Evolutionary conservation across 2,329 filamentous ascomycete genomes (phyloP), one percentile per base, ranked within the genome.

Genomic region (Microdochium bolleyi): DNA sequence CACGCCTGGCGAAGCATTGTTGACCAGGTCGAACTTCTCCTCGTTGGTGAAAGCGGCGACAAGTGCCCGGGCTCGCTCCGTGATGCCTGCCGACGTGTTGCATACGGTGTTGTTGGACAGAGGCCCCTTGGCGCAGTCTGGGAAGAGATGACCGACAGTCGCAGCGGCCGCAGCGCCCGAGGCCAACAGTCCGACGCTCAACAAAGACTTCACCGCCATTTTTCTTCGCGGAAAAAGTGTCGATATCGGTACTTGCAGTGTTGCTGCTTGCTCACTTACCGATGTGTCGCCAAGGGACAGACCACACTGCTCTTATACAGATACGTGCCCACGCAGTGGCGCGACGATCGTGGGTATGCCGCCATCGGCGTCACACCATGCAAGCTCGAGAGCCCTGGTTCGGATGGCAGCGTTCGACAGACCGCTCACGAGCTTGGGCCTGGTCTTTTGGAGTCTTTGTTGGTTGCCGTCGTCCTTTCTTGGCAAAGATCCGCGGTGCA

Each of bases 1-100:
- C 9, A 80, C 77, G 1, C 81, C 81, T 0, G 75, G 68, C 1
- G 62, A 64, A 34, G 66, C 63, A 59, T 62, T 70, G 16, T 49
- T 51, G 48, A 61, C 48, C 8, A 62, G 49, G 10, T 52, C 27
- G 48, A 57, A 59, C 51, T 62, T 63, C 54, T 63, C 61, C 5
- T 61, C 54, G 3, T 56, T 59, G 34, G 58, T 54, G 16, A 63
- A 55, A 9, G 58, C 58, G 1, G 56, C 52, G 21, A 63, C 58
- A 2, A 63, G 57, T 38, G 58, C 60, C 46, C 54, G 46, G 38
- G 57, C 59, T 41, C 61, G 55, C 27, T 62, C 53, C 13, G 53
- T 44, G 19, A 59, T 53, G 5, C 58, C 55, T 8, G 61, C 57
- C 10, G 14, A 51, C 3, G 55, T 56, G 25, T 62, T 58, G 22